Evolutionary conservation across 805 yeast genomes (phyloP), one percentile per base, ranked within the genome.

Genomic region (Yamadazyma scolyti): DNA sequence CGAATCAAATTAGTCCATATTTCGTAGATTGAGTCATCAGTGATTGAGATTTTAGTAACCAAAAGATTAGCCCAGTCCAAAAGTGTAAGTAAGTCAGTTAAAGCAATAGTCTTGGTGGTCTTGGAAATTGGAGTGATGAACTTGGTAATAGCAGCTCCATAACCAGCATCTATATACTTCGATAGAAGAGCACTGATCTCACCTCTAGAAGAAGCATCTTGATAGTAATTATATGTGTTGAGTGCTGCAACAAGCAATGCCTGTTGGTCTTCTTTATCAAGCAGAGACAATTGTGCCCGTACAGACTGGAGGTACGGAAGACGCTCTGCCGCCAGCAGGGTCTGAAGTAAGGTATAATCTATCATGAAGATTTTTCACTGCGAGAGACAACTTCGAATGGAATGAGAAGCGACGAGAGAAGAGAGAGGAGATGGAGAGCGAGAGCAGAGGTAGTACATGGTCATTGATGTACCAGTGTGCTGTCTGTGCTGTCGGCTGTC

Each of bases 41-140:
- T 11, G 2, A 24, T 11, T 15, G 27, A 21, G n/a, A 16, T 10
- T 7, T 11, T 10, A 24, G 27, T 32, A 8, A 24, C 25, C 11
- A 33, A 17, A 9, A 33, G 22, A 23, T 27, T 31, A 16, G 30
- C 31, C 88, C 89, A 82, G 11, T 66, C 64, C 23, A 82, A 57
- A 16, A 82, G 53, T 17, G 79, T 68, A 40, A 77, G 50, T 37
- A 78, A 60, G 51, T 77, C 85, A 2, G 74, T 60, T 4, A 71
- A 50, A 1, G 90, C 82, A 36, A 71, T 61, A 17, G 40, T 26
- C 10, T 30, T 27, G 9, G 23, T 17, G n/a, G 37, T 22, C 16
- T 16, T 10, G 6, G 30, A 12, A 15, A 37, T 19, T 8, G 41
- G 39, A 13, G 52, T 33, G 25, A 77, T 59, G 43, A 62, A 74